Evolutionary conservation across 108 stramenopile genomes (phyloP), one percentile per base, ranked within the genome.

Genomic region (Nitzschia sp.): DNA sequence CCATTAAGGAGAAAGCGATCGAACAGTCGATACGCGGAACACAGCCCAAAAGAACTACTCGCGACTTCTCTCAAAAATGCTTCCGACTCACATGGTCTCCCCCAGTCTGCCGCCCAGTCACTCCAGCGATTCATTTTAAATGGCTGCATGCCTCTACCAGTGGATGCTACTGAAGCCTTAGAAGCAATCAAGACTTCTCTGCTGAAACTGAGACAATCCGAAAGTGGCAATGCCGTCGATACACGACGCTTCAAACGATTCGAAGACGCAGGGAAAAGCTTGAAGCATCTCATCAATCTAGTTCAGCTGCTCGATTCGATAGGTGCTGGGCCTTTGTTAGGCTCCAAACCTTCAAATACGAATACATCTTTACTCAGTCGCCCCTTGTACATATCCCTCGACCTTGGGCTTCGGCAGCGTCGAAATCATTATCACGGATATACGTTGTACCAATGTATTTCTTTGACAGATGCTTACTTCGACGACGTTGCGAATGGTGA

Each of bases 321-420:
- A 63, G 86, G 86, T 0, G 63, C 86, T 64, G 45, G 53, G 16
- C 77, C 70, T 15, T 53, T 35, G 19, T 66, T 32, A 23, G 32
- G 58, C 25, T 63, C 57, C 45, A 53, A 45, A 45, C 23, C 32
- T 17, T n/a, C n/a, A n/a, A n/a, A n/a, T n/a, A n/a, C n/a, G n/a
- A 69, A 45, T 38, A 17, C 35, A 29, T 58, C 50, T 33, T 26
- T 21, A 58, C 76, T 72, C 64, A 80, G 48, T 58, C 50, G 71
- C 27, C 89, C 92, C 45, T 35, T 77, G 11, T 89, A 68, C 58
- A 79, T 90, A 35, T 84, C 88, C 4, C 31, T 93, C 1, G 92
- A 93, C 63, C 58, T 93, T 16, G 92, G 92, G 21, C 58, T 93
- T 21, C 75, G 84, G 33, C 88, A 93, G 56, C 78, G 66, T 17